phyloP scores from a whole-genome alignment of 306 rosid species.

The Cajanus cajan region DNA sequence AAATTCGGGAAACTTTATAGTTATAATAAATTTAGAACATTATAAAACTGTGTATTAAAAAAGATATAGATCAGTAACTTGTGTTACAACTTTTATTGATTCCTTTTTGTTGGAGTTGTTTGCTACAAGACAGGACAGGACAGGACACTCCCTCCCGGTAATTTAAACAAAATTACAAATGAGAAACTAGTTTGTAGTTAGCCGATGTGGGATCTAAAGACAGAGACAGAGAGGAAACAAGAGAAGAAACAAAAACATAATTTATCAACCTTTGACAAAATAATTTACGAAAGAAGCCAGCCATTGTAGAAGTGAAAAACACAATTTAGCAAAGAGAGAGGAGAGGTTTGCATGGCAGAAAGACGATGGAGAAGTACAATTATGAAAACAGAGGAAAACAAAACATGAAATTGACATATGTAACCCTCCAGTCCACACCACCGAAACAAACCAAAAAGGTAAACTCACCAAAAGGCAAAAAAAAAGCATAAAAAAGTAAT shows the following conservation, averaged over 20 bases:
- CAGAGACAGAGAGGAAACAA: conserved; percentile 22
- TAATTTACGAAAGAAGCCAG: conserved; percentile 8
- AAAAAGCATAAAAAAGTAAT: not conserved
- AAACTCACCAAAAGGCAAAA: not conserved
- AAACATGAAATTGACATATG: conserved; percentile 34
- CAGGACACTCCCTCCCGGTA: not conserved
- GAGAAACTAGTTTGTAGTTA: conserved; percentile 20
- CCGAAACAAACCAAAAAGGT: not conserved
- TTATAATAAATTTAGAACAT: too few relatives aligned
- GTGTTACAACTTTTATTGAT: too few relatives aligned
- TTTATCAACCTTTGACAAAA: conserved; percentile 40
- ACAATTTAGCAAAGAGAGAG: conserved; percentile 5
- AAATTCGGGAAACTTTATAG: too few relatives aligned
- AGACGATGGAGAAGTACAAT: conserved; percentile 40
- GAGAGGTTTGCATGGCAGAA: conserved; percentile 44
- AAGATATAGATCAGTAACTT: too few relatives aligned
- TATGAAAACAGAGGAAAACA: conserved; percentile 15
- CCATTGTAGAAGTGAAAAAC: conserved; percentile 6
- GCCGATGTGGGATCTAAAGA: conserved; percentile 29
- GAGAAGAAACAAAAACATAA: conserved; percentile 37
- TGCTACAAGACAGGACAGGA: not conserved
- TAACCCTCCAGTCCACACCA: conserved; percentile 19
- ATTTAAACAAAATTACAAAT: conserved; percentile 23
- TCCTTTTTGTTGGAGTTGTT: not conserved
- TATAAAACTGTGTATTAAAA: too few relatives aligned